These are phyloP conservation scores for Colletotrichum scovillei DNA, from an alignment of 2,329 filamentous ascomycete genomes.

Conservation along the genomic window DNA sequence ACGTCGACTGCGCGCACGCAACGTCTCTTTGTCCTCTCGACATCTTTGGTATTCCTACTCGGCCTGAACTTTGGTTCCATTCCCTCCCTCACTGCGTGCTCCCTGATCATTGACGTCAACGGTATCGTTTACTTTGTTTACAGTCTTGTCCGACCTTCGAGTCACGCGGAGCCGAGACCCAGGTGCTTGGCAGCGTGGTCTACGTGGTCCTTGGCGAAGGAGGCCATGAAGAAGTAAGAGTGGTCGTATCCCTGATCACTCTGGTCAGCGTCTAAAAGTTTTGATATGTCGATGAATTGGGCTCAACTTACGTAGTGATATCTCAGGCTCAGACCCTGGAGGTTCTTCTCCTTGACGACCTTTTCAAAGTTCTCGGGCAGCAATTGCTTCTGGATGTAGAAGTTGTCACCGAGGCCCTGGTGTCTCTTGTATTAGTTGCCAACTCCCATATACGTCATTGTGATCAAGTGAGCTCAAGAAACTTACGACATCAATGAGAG, in stretches of 20 bases:
- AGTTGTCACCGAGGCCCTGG: constrained; percentile 91
- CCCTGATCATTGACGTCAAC: not conserved
- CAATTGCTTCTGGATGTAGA: constrained; percentile 94
- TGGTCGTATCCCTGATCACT: constrained; percentile 85
- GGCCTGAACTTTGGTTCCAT: not conserved
- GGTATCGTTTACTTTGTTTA: constrained; percentile 19
- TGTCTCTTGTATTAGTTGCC: not conserved
- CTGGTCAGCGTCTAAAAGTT: not conserved
- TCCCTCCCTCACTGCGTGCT: not conserved
- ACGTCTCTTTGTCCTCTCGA: not conserved
- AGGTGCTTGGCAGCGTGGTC: constrained; percentile 91
- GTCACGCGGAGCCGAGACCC: constrained; percentile 42
- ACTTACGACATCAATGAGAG: constrained; percentile 87
- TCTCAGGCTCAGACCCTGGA: constrained; percentile 79
- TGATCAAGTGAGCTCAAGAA: not conserved
- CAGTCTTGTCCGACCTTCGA: constrained; percentile 26
- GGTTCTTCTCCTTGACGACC: constrained; percentile 80
- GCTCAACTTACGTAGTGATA: constrained; percentile 75
- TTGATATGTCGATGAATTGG: not conserved
- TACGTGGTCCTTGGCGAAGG: constrained; percentile 90
- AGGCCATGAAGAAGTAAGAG: constrained; percentile 96
- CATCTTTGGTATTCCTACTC: constrained; percentile 19
- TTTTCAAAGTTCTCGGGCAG: constrained; percentile 92
- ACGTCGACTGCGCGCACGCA: constrained; percentile 4
- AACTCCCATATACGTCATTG: not conserved